phyloP scores from a whole-genome alignment of 176 grass and related monocot species.

The Saccharum spontaneum region DNA sequence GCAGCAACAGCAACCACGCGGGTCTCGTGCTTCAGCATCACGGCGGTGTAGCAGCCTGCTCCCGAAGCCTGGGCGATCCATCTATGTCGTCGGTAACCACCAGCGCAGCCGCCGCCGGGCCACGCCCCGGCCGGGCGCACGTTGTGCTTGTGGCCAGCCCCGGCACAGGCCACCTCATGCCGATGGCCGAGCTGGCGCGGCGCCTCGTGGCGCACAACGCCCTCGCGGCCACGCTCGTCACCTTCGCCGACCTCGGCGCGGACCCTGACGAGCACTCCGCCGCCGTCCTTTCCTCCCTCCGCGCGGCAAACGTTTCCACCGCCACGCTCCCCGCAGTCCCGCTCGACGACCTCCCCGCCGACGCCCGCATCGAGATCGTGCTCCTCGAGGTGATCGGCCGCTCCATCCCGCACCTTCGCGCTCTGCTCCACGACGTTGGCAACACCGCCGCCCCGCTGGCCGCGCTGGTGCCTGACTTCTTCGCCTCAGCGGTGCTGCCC shows the following conservation, averaged over 20 bases:
- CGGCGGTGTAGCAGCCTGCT: too few relatives aligned
- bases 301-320: slow-evolving; percentile 9
- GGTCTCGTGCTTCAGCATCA: too few relatives aligned
- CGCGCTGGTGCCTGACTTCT: slow-evolving; percentile 53
- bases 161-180: slow-evolving; percentile 53
- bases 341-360: slow-evolving; percentile 45
- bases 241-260: slow-evolving; percentile 30
- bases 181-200: slow-evolving; percentile 44
- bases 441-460: background rate
- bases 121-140: background rate
- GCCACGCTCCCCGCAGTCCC: slow-evolving; percentile 37
- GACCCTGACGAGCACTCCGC: background rate
- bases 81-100: background rate
- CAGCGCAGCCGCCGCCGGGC: background rate
- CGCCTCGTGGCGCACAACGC: slow-evolving; percentile 34
- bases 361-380: background rate
- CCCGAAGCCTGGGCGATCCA: background rate
- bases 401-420: slow-evolving; percentile 24
- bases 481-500: slow-evolving; percentile 12
- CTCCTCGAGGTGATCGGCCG: background rate
- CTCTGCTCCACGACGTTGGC: slow-evolving; percentile 1
- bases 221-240: slow-evolving; percentile 45
- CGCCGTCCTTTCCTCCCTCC: slow-evolving; percentile 25
- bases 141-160: slow-evolving; percentile 47
- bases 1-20: too few relatives aligned